These are phyloP conservation scores for Lichtheimia ornata DNA, from an alignment of 371 early-diverging fungal genomes.

Conservation along the genomic window DNA sequence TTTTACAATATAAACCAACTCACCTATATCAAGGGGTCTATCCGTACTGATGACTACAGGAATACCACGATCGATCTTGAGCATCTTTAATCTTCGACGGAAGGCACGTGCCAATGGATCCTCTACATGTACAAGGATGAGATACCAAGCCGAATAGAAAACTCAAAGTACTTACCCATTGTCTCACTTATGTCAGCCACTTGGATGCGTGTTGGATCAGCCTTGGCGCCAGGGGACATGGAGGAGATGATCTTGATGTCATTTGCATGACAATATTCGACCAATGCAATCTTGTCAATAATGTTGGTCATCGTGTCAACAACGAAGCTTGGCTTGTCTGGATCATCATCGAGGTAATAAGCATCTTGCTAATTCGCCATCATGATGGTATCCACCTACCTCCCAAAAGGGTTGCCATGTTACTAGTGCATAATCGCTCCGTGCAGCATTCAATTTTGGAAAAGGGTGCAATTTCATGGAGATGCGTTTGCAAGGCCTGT, in stretches of 20 bases:
- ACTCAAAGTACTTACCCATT: constrained; percentile 46
- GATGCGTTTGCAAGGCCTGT: constrained; percentile 65
- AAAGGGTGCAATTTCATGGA: constrained; percentile 77
- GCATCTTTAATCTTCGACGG: constrained; percentile 69
- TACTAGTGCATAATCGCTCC: constrained; percentile 64
- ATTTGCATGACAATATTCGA: constrained; percentile 78
- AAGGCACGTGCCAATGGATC: constrained; percentile 91
- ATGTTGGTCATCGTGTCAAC: constrained; percentile 92
- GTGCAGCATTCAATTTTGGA: constrained; percentile 72
- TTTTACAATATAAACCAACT: background rate
- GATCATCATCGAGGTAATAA: too few species aligned
- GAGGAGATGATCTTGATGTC: constrained; percentile 77
- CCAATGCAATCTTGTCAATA: constrained; percentile 83
- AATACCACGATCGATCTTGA: constrained; percentile 74
- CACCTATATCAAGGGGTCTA: constrained; percentile 56
- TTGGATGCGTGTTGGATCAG: constrained; percentile 91
- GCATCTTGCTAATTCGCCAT: background rate
- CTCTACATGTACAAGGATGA: constrained; percentile 47
- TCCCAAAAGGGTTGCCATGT: constrained; percentile 62
- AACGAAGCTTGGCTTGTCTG: constrained; percentile 59
- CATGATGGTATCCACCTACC: constrained; percentile 37
- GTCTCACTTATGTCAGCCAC: constrained; percentile 91
- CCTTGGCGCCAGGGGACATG: constrained; percentile 94
- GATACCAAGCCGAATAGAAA: background rate
- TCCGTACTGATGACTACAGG: constrained; percentile 92